Conservation (phyloP, 2,329 filamentous ascomycete genomes). For the Amauroascus verrucosus region DNA sequence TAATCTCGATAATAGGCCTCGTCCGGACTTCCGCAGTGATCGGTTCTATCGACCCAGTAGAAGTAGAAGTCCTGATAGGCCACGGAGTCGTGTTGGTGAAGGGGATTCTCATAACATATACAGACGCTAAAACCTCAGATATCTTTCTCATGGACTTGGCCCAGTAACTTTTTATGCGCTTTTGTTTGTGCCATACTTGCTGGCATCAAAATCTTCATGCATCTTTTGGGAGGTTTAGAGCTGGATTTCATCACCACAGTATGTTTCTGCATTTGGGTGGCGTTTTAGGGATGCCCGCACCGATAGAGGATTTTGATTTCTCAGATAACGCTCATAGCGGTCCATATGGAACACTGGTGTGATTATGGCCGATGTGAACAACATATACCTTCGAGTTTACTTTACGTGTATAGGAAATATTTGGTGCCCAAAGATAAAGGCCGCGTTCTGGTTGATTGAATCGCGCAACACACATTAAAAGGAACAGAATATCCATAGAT, state of each 20-base stretch:
- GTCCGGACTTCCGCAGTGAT: slow-evolving; percentile 9
- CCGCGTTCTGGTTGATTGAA: not conserved
- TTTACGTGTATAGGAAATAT: not conserved
- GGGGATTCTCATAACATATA: slow-evolving; percentile 10
- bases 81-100: slow-evolving; percentile 11
- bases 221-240: not conserved
- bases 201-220: not conserved
- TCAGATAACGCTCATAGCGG: not conserved
- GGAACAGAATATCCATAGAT: not conserved
- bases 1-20: slow-evolving; percentile 7
- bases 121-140: slow-evolving; percentile 7
- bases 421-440: not conserved
- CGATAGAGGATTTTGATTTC: not conserved
- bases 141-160: not conserved
- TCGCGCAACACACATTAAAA: not conserved
- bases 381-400: not conserved
- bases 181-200: not conserved
- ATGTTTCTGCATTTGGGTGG: slow-evolving; percentile 1
- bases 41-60: slow-evolving; percentile 13
- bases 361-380: too few species aligned
- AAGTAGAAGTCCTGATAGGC: slow-evolving; percentile 14
- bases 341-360: not conserved
- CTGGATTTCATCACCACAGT: not conserved
- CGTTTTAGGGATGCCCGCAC: slow-evolving; percentile 11
- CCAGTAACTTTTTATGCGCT: not conserved